Evolutionary conservation across 495 filamentous ascomycete species (phyloP).

Genomic region (Aspergillus saccharolyticus): DNA sequence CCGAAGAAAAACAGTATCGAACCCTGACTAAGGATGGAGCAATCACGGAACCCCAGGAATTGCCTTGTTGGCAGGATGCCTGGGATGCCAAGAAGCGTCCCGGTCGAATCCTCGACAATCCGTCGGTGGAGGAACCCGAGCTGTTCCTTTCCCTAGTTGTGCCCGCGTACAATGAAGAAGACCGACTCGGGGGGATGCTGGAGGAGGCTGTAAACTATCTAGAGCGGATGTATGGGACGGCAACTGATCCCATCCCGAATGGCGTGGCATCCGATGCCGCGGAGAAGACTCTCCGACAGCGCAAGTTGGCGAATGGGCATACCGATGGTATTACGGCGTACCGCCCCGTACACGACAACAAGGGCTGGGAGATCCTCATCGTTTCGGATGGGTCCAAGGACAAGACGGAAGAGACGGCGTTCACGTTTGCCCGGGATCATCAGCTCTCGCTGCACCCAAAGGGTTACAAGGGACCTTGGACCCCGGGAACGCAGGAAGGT

Average conservation of each 20-base stretch:
- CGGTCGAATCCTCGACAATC: constrained; percentile 17
- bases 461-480: constrained; percentile 42
- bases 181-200: constrained; percentile 75
- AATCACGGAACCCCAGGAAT: constrained; percentile 49
- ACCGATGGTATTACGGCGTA: constrained; percentile 20
- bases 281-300: constrained; percentile 27
- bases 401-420: constrained; percentile 70
- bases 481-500: constrained; percentile 32
- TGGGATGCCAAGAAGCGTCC: constrained; percentile 49
- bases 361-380: constrained; percentile 91
- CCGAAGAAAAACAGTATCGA: constrained; percentile 82
- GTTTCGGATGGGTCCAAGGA: constrained; percentile 92
- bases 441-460: constrained; percentile 41
- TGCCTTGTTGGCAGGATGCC: constrained; percentile 82
- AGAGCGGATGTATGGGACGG: constrained; percentile 64
- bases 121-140: constrained; percentile 45
- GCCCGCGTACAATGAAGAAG: constrained; percentile 91
- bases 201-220: constrained; percentile 87
- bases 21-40: constrained; percentile 64
- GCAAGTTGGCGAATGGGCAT: constrained; percentile 27
- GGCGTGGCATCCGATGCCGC: constrained; percentile 3
- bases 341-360: constrained; percentile 22
- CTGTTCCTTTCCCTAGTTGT: constrained; percentile 83
- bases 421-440: constrained; percentile 63
- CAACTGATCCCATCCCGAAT: constrained; percentile 16